A percentile compares a stretch with the other conserved stretches of the same genome.
These are phyloP conservation scores for Cladobotryum mycophilum DNA, from an alignment of 2,329 filamentous ascomycete genomes.

Conservation along the genomic window DNA sequence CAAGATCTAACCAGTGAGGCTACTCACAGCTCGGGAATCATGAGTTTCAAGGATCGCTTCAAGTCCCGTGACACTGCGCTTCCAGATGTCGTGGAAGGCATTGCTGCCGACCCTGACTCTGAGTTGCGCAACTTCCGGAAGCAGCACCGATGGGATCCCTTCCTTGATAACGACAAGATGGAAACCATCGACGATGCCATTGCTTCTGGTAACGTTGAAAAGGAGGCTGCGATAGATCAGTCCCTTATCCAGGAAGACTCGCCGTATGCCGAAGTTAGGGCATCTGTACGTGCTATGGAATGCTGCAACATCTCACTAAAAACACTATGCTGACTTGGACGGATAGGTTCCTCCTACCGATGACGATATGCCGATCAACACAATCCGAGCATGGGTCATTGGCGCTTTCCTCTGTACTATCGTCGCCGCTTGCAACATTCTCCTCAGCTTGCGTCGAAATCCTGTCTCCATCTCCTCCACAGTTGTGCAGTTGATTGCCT, in stretches of 20 bases:
- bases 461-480: constrained; percentile 44
- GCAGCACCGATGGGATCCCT: constrained; percentile 46
- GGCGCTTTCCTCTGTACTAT: constrained; percentile 50
- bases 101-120: constrained; percentile 1
- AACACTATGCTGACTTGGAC: neutral
- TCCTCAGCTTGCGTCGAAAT: constrained; percentile 42
- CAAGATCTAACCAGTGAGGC: neutral
- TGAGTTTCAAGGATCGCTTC: constrained; percentile 1
- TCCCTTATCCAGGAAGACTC: constrained; percentile 45
- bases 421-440: constrained; percentile 48
- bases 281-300: constrained; percentile 10
- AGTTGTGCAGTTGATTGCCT: constrained; percentile 47
- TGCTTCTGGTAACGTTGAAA: constrained; percentile 33
- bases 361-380: constrained; percentile 43
- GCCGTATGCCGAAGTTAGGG: constrained; percentile 38
- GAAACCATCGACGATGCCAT: constrained; percentile 42
- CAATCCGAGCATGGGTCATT: constrained; percentile 53
- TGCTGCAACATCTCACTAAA: neutral
- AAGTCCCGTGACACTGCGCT: neutral
- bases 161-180: constrained; percentile 44
- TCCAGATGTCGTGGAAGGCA: neutral
- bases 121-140: constrained; percentile 10
- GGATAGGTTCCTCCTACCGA: constrained; percentile 30
- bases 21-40: neutral
- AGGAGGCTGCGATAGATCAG: constrained; percentile 36